Base-by-base conservation (phyloP, 2,329 filamentous ascomycete species). In the Phyllosticta capitalensis region DNA sequence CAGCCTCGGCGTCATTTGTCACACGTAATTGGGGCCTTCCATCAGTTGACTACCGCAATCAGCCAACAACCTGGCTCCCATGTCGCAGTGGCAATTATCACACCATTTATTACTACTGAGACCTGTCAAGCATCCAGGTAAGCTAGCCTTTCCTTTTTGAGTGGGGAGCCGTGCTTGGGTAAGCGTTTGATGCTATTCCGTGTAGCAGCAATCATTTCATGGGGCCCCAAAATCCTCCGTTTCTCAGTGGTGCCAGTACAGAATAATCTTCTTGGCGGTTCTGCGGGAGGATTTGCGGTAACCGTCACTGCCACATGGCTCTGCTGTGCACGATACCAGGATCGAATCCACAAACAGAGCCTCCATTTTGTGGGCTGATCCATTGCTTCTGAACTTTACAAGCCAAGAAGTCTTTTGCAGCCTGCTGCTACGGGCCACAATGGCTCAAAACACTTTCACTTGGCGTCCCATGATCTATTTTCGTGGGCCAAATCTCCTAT, bases 381-480 rank as follows among this genome's bases (percentile, higher is more conserved):
- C 17, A 45, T 45, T 45, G 38, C 38, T 45, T 45, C 38, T 45
- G 38, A n/a, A 19, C 14, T n/a, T 45, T 45, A 17, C 38, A 45
- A 45, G 38, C 38, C 38, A 45, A 45, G 33, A 45, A n/a, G 38
- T 19, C 38, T 45, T n/a, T 22, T 54, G 52, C 30, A 33, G 56
- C 54, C 54, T 56, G 54, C 38, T 38, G 17, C 20, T 17, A 59
- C 17, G 58, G 58, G 53, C 38, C 58, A 56, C 58, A 56, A 53
- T 60, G 58, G 53, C 58, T 60, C 58, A 49, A 38, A 55, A 17
- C 53, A 45, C 20, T 54, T 50, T 14, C 26, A 26, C 49, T 54
- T 56, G 52, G 52, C 53, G 24, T 52, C 58, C 54, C 58, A 53
- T 60, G 58, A 60, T 56, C 58, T 60, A 52, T 60, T 56, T 60